Percentiles rank a stretch among this genome's conserved stretches.
Conservation (phyloP, 805 yeast species). For the Pichia kluyveri region DNA sequence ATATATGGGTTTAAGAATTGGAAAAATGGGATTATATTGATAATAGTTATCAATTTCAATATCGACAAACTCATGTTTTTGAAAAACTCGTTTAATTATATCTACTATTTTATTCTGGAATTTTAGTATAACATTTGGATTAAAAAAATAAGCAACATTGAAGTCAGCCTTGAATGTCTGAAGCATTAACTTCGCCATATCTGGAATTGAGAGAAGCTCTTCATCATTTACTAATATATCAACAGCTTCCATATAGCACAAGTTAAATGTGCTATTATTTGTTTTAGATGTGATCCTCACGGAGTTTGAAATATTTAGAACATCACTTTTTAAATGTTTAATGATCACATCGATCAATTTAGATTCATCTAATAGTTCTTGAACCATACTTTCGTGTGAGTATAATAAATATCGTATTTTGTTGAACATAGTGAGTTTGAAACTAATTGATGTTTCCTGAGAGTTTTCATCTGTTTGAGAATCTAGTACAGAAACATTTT, state of each 20-base stretch:
- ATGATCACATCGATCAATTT: background rate
- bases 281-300: background rate
- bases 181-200: background rate
- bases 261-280: background rate
- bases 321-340: background rate
- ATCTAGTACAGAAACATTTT: conserved; percentile 3
- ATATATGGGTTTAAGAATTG: conserved; percentile 17
- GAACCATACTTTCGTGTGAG: conserved; percentile 3
- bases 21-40: conserved; percentile 19
- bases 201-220: background rate
- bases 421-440: conserved; percentile 5
- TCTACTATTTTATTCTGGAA: conserved; percentile 5
- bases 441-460: conserved; percentile 2
- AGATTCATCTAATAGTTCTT: background rate
- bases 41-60: conserved; percentile 16
- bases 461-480: background rate
- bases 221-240: background rate
- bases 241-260: conserved; percentile 1
- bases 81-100: conserved; percentile 4
- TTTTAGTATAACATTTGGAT: background rate
- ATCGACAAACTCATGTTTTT: conserved; percentile 5
- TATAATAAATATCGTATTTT: conserved; percentile 3
- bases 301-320: background rate
- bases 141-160: conserved; percentile 3
- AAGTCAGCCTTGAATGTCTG: background rate